Percentiles rank a stretch among this genome's conserved stretches.
Evolutionary conservation across 768 basidiomycete species (phyloP).

Genomic region (Hypsizygus marmoreus): DNA sequence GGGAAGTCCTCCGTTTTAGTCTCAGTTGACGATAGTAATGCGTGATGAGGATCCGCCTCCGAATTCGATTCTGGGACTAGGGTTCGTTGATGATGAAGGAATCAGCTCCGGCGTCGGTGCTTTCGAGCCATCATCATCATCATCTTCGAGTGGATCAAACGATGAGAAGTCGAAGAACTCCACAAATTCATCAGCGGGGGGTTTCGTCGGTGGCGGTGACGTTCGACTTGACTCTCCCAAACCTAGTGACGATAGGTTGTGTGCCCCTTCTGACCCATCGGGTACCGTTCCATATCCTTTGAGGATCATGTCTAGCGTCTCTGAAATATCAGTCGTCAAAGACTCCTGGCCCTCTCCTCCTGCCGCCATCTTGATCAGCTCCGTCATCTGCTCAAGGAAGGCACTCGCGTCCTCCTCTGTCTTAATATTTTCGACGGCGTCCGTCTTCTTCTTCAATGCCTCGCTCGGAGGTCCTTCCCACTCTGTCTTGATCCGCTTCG

Average conservation of each 20-base stretch:
- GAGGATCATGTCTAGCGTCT: slow-evolving; percentile 63
- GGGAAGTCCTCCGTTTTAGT: slow-evolving; percentile 54
- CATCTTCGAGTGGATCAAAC: slow-evolving; percentile 58
- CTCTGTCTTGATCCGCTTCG: slow-evolving; percentile 72
- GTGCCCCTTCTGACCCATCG: slow-evolving; percentile 41
- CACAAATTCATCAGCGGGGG: slow-evolving; percentile 50
- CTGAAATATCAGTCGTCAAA: slow-evolving; percentile 52
- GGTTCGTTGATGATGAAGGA: slow-evolving; percentile 70
- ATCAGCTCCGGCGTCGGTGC: slow-evolving; percentile 77
- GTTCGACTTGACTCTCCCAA: slow-evolving; percentile 33
- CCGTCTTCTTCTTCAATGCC: slow-evolving; percentile 43
- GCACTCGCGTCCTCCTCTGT: slow-evolving; percentile 65
- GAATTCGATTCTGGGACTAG: slow-evolving; percentile 76
- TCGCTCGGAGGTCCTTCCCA: slow-evolving; percentile 67
- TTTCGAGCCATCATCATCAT: slow-evolving; percentile 55
- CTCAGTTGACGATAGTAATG: slow-evolving; percentile 45
- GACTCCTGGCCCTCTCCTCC: slow-evolving; percentile 47
- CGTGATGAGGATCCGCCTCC: slow-evolving; percentile 56
- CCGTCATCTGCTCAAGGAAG: slow-evolving; percentile 66
- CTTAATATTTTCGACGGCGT: slow-evolving; percentile 52
- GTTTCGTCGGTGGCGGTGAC: slow-evolving; percentile 25
- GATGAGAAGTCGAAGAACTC: slow-evolving; percentile 73
- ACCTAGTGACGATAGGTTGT: slow-evolving; percentile 35
- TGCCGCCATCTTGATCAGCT: slow-evolving; percentile 58
- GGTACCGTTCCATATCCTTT: slow-evolving; percentile 48